phyloP scores from a whole-genome alignment of 768 basidiomycete genomes.

The Boletus rex-veris region DNA sequence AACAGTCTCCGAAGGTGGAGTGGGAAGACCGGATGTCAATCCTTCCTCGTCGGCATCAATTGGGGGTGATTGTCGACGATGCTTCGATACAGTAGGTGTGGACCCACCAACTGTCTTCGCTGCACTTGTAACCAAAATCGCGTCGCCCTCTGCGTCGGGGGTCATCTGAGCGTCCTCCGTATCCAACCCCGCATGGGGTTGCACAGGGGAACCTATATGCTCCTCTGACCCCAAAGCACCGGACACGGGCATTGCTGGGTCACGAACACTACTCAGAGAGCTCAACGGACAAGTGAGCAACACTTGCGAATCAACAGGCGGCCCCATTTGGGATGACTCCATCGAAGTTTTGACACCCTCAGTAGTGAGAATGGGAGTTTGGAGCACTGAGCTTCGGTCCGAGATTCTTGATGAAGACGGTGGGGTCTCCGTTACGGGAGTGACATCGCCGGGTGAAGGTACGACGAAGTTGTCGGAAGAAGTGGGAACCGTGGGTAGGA shows the following conservation, averaged over 20 bases:
- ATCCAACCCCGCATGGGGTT: background rate
- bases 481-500: background rate
- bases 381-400: background rate
- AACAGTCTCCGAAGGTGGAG: background rate
- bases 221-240: background rate
- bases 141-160: background rate
- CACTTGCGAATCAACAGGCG: background rate
- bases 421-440: background rate
- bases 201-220: background rate
- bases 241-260: background rate
- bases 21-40: constrained; percentile 3
- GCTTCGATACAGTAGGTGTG: no score
- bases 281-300: background rate
- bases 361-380: no score
- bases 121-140: background rate
- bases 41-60: background rate
- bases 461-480: background rate
- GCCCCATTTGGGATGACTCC: background rate
- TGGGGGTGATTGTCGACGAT: background rate
- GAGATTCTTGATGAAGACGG: background rate
- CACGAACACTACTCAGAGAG: background rate
- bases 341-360: background rate
- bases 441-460: background rate
- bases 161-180: background rate
- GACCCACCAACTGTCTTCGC: background rate